Base-by-base conservation (phyloP, 192 early-diverging fungal species). In the Mortierella alpina region DNA sequence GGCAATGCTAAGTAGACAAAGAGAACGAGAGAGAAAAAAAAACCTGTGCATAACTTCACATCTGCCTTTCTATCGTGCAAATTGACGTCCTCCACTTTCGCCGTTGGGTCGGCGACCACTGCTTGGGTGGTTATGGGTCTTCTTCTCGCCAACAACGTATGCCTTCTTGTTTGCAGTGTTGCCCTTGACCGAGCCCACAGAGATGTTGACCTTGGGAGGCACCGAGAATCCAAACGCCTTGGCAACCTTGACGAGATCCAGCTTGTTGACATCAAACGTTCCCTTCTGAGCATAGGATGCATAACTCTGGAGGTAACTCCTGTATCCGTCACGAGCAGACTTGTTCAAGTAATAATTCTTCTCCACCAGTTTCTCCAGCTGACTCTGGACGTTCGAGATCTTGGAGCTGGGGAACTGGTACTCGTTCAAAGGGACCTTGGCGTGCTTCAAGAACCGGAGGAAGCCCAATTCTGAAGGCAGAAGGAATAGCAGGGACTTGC, bases 301-400 rank as follows among this genome's bases (percentile, higher is more conserved):
- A 70, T 99, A 99, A 31, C 96, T 92, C 84, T 95, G 95, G 42
- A 99, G 82, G 75, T 98, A 99, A 66, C 95, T 96, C 70, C 97
- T 92, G 84, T 94, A 99, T 11, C 97, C 98, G 82, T 98, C 97
- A 72, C 92, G 91, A 14, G 97, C 98, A 15, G 95, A 96, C 74
- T 96, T 91, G 89, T 98, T 94, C 20, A 99, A 88, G 82, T 98
- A 99, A 76, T 95, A 98, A 86, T 99, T 99, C 87, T 97, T 97
- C 76, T 97, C 94, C 1, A 99, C 90, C 52, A 99, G 90, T 72
- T 93, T 91, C 76, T 99, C 98, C n/a, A 99, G 91, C 87, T 95
- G 71, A 61, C 92, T 88, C 86, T 99, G 97, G 23, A 99, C 94
- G 82, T 99, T 98, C 81, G 97, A 92, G 68, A 99, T 92, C 90